phyloP scores from a whole-genome alignment of 495 filamentous ascomycete species.

The Niebla homalea region DNA sequence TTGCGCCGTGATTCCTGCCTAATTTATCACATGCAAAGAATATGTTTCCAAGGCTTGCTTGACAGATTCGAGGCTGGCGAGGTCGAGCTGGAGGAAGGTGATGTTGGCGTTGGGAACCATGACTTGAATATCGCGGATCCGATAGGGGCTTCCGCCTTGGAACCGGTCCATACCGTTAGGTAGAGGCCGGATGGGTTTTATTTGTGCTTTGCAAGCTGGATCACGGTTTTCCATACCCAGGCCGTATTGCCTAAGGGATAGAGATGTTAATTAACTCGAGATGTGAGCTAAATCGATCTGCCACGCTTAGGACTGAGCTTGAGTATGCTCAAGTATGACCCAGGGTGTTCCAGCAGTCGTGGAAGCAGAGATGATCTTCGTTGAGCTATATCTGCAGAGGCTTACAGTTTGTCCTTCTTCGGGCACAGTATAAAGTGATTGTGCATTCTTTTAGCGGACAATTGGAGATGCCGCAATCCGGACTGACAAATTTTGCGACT shows the following conservation, averaged over 20 bases:
- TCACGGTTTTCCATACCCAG: conserved; percentile 51
- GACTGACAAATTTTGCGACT: too few species aligned
- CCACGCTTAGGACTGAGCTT: not conserved
- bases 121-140: conserved; percentile 34
- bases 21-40: conserved; percentile 46
- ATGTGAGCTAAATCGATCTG: not conserved
- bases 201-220: conserved; percentile 47
- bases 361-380: too few species aligned
- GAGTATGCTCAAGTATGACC: not conserved
- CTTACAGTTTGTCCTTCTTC: too few species aligned
- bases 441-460: too few species aligned
- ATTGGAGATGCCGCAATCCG: too few species aligned
- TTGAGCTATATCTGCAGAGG: too few species aligned
- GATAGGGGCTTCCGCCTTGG: conserved; percentile 35
- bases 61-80: conserved; percentile 38
- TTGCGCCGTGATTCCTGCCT: conserved; percentile 51
- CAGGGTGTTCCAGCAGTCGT: not conserved
- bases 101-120: conserved; percentile 19
- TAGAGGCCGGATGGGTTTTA: conserved; percentile 49
- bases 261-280: not conserved
- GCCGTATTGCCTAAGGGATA: conserved; percentile 39
- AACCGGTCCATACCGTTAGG: conserved; percentile 43
- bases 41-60: conserved; percentile 30
- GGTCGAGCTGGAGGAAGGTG: conserved; percentile 35
- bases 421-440: too few species aligned